Conservation (phyloP, 176 grass and related monocot species). For the Triticum monococcum region DNA sequence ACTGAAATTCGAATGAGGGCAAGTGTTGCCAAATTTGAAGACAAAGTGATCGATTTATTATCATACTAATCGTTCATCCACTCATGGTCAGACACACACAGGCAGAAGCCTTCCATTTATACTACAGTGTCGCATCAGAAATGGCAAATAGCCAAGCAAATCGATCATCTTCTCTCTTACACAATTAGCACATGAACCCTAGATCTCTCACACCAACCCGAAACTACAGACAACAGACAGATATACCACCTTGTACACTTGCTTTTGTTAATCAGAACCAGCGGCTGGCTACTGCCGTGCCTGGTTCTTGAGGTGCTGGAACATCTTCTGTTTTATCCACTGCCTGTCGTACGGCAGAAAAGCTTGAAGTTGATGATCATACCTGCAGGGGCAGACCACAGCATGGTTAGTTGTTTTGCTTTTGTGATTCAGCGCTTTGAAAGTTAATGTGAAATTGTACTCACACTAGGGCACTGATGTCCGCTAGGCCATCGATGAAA, state of each 20-base stretch:
- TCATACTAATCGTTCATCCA: neutral
- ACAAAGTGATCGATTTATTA: neutral
- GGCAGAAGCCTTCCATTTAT: neutral
- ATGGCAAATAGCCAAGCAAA: neutral
- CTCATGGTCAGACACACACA: neutral
- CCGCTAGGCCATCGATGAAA: constrained; percentile 65
- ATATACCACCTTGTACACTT: neutral
- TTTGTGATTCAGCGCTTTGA: neutral
- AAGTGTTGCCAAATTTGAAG: neutral
- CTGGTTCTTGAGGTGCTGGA: constrained; percentile 69
- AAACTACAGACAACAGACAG: neutral
- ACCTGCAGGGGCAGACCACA: constrained; percentile 31
- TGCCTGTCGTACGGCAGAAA: constrained; percentile 73
- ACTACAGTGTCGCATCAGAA: neutral
- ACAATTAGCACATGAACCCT: neutral
- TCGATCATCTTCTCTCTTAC: neutral
- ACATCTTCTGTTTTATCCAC: constrained; percentile 82
- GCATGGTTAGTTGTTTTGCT: neutral
- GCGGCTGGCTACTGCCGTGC: constrained; percentile 34
- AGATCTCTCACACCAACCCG: neutral
- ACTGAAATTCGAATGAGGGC: neutral
- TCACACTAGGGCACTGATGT: constrained; percentile 84
- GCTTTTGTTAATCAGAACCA: neutral
- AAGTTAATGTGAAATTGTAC: neutral
- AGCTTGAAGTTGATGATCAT: constrained; percentile 64